Base-by-base conservation (phyloP, 495 filamentous ascomycete genomes). In the Hyaloscypha variabilis region DNA sequence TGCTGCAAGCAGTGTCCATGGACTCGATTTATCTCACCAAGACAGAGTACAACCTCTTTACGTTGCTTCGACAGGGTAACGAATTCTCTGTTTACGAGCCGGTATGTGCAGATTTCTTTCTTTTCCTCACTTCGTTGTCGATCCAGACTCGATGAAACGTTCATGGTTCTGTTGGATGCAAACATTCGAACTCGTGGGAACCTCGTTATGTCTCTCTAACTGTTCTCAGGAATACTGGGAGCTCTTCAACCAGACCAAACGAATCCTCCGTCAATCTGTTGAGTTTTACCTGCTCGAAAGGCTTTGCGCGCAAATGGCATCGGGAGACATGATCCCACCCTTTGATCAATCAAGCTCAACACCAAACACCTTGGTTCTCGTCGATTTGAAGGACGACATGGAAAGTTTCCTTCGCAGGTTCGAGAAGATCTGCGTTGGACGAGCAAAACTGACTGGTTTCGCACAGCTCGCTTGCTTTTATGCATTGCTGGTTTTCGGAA, bases 31-130 rank as follows among this genome's bases (percentile, higher is more conserved):
- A 70, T 62, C 30, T 52, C 23, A 34, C 11, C n/a, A 28, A 29
- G 25, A 70, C 67, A 26, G 57, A 57, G 30, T 70, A 70, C 29
- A 70, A 70, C 50, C 21, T 65, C 39, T 70, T 70, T n/a, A 28
- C 30, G 14, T 31, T 70, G 3, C 21, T 70, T 0, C 54, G 56
- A 0, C 49, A 64, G n/a, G 67, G 67, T 5, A 70, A 70, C 36
- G 24, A 14, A 10, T 61, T 63, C 17, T 60, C 55, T 19, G 54
- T 53, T 2, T 10, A 31, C 6, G 54, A 63, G n/a, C 60, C 39
- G 8, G 67, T 66, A 59, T 31, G 67, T 60, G 6, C 19, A n/a
- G n/a, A 11, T 46, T 34, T 13, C 6, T 34, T 34, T 8, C 13
- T 34, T 34, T 34, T 11, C 26, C 21, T 23, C 31, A 3, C 31